A percentile compares a stretch with the other conserved stretches of the same genome.
Evolutionary conservation across 768 basidiomycete species (phyloP).

Genomic region (Lactarius akahatsu): DNA sequence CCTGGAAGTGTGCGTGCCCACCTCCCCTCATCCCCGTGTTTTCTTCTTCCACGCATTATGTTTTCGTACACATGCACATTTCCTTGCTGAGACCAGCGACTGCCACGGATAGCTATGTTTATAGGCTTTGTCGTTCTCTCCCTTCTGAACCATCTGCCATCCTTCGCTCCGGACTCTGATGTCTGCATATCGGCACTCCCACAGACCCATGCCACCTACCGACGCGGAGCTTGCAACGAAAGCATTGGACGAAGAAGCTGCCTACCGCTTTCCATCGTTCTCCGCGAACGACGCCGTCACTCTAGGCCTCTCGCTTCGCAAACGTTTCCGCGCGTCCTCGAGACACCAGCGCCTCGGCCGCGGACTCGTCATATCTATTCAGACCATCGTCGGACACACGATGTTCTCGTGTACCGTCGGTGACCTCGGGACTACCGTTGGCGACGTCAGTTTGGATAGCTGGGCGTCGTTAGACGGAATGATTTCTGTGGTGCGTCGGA

Average conservation of each 20-base stretch:
- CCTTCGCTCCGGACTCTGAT: slow-evolving; percentile 21
- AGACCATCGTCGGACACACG: slow-evolving; percentile 74
- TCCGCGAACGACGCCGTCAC: slow-evolving; percentile 78
- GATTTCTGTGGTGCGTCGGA: slow-evolving; percentile 73
- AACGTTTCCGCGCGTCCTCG: slow-evolving; percentile 73
- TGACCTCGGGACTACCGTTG: slow-evolving; percentile 64
- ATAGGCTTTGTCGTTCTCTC: neutral
- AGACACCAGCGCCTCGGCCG: slow-evolving; percentile 68
- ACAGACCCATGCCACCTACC: slow-evolving; percentile 56
- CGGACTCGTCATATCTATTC: slow-evolving; percentile 78
- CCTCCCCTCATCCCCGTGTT: slow-evolving; percentile 25
- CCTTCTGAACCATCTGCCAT: slow-evolving; percentile 1
- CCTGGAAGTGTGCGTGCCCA: slow-evolving; percentile 28
- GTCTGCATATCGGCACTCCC: slow-evolving; percentile 63
- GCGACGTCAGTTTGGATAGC: slow-evolving; percentile 78
- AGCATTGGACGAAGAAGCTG: slow-evolving; percentile 66
- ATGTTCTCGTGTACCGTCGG: slow-evolving; percentile 84
- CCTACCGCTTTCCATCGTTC: slow-evolving; percentile 71
- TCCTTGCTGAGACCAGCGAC: slow-evolving; percentile 1
- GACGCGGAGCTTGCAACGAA: slow-evolving; percentile 75
- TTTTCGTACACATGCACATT: slow-evolving; percentile 3
- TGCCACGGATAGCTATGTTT: slow-evolving; percentile 4
- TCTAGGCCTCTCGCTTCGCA: slow-evolving; percentile 73
- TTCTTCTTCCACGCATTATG: neutral
- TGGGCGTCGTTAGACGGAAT: slow-evolving; percentile 79